Base-by-base conservation (phyloP, 208 protist species). In the Wallacemonas collosoma region DNA sequence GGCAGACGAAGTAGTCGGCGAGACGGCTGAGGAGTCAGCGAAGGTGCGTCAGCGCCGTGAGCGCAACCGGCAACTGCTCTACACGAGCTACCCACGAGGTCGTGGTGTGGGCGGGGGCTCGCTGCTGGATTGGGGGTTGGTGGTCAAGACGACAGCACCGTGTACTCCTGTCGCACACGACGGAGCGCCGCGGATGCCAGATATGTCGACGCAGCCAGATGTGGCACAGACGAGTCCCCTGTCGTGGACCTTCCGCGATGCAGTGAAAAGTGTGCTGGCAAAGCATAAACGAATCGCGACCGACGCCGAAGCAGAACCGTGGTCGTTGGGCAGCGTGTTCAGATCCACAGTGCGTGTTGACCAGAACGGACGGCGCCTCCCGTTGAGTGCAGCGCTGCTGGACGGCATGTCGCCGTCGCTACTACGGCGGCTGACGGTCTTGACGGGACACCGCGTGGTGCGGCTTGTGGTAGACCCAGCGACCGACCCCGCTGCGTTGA, bases 211-310 rank as follows among this genome's bases (percentile, higher is more conserved):
- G 38, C 56, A 8, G 56, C 56, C 56, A 62, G 3, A 8, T 7
- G 56, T 38, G 5, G 26, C 56, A 9, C 14, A 62, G 56, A 39
- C 44, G 63, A 90, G 80, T 68, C 87, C 87, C 4, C 75, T 92
- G 2, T 88, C 89, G 40, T 91, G 86, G 86, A 83, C 77, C 9
- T 94, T 92, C 73, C 75, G 77, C n/a, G 85, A 90, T 36, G 73
- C 86, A 12, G 83, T 66, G 9, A 69, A 56, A 40, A 43, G n/a
- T 15, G 8, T 44, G 3, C 45, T 61, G 14, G 26, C 75, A n/a
- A 70, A 57, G n/a, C 61, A 76, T 2, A 58, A 75, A 82, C 53
- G 35, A 77, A 26, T 35, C 78, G 15, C 76, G 76, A 11, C 7
- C 53, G 1, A 58, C 57, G 11, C 38, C 8, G 45, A 50, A 12